These are phyloP conservation scores for Fusarium circinatum DNA, from an alignment of 2,329 filamentous ascomycete genomes.

Conservation along the genomic window DNA sequence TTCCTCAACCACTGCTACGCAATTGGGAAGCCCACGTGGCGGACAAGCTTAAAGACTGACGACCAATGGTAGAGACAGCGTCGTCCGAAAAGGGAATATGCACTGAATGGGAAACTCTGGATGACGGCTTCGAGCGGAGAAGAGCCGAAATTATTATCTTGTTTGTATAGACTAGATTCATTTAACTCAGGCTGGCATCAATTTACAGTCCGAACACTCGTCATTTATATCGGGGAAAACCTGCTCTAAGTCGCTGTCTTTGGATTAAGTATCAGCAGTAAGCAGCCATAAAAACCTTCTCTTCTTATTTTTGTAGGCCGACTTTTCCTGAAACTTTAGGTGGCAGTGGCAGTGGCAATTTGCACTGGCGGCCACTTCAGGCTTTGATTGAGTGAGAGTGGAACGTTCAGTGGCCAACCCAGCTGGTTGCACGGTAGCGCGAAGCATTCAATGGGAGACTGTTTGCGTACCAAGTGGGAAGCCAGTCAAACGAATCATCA, in stretches of 20 bases:
- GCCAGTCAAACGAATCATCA: too few species aligned
- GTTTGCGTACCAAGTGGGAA: too few species aligned
- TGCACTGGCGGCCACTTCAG: background rate
- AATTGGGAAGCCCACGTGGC: background rate
- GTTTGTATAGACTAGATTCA: too few species aligned
- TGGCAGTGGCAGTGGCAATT: background rate
- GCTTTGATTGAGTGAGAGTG: background rate
- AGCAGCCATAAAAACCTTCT: too few species aligned
- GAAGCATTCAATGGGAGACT: background rate
- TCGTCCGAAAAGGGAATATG: background rate
- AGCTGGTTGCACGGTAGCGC: background rate
- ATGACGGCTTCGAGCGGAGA: too few species aligned
- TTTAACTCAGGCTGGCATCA: too few species aligned
- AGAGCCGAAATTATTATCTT: too few species aligned
- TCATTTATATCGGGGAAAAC: too few species aligned
- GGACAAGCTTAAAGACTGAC: background rate
- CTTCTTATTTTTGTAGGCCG: background rate
- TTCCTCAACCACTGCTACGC: too few species aligned
- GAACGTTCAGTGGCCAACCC: background rate
- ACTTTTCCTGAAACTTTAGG: accelerated
- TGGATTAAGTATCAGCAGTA: too few species aligned
- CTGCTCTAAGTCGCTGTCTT: too few species aligned
- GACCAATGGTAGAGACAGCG: accelerated
- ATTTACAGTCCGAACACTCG: too few species aligned
- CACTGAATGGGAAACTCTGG: background rate